Evolutionary conservation across 768 basidiomycete species (phyloP).

Genomic region (Pleurotus platypus): DNA sequence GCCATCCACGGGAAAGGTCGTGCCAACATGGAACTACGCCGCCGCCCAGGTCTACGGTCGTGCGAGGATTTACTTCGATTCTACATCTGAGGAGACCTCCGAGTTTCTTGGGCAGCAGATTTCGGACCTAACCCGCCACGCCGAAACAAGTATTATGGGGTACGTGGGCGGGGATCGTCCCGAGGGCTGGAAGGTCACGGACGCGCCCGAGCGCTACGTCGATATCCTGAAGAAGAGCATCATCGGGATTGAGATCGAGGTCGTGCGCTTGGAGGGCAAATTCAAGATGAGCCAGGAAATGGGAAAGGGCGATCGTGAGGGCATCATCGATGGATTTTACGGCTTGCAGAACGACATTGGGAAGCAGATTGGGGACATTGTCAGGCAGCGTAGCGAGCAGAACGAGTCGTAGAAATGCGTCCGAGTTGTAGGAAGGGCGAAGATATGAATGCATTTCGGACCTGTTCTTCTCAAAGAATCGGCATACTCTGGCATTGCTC

Average conservation of each 20-base stretch:
- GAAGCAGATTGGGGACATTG: constrained; percentile 13
- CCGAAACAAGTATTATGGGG: constrained; percentile 13
- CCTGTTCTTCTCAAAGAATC: no score
- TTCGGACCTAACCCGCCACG: constrained; percentile 11
- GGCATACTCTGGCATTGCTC: no score
- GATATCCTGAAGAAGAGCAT: constrained; percentile 22
- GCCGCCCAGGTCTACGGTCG: constrained; percentile 22
- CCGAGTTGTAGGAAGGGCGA: no score
- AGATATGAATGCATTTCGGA: no score
- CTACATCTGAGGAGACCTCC: constrained; percentile 10
- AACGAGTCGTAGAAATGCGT: not conserved
- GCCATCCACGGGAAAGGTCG: constrained; percentile 21
- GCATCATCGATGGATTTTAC: constrained; percentile 17
- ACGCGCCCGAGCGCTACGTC: constrained; percentile 17
- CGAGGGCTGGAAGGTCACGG: constrained; percentile 15
- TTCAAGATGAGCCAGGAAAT: constrained; percentile 24
- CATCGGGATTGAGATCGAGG: constrained; percentile 20
- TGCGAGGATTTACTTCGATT: constrained; percentile 15
- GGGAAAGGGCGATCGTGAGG: constrained; percentile 15
- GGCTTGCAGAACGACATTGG: constrained; percentile 14
- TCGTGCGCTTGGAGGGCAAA: constrained; percentile 17
- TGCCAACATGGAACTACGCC: constrained; percentile 24
- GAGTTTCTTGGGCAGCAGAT: constrained; percentile 14
- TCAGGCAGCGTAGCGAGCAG: not conserved
- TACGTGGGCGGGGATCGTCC: not conserved